Percentiles rank a stretch among this genome's conserved stretches.
Conservation (phyloP, 768 basidiomycete species). For the Chalciporus pseudorubinellus region DNA sequence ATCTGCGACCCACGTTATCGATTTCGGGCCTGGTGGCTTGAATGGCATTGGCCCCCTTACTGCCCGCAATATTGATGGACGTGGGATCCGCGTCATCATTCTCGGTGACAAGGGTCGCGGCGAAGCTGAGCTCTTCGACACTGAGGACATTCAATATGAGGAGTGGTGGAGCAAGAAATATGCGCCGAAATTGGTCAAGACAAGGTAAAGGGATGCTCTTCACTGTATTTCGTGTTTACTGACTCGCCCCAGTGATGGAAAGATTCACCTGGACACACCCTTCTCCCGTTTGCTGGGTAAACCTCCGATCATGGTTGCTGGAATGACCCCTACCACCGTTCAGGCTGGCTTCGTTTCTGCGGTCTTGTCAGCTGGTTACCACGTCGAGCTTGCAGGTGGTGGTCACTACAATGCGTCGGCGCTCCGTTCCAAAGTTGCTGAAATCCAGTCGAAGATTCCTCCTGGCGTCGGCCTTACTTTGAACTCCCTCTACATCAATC, state of each 20-base stretch:
- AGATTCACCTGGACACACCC: slow-evolving; percentile 89
- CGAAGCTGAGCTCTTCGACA: slow-evolving; percentile 80
- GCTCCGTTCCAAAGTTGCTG: slow-evolving; percentile 86
- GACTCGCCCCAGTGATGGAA: slow-evolving; percentile 66
- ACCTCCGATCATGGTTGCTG: slow-evolving; percentile 98
- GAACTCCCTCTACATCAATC: slow-evolving; percentile 97
- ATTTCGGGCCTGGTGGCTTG: slow-evolving; percentile 94
- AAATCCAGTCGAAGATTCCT: slow-evolving; percentile 83
- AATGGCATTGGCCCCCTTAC: slow-evolving; percentile 93
- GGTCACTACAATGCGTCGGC: slow-evolving; percentile 94
- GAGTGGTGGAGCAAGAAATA: slow-evolving; percentile 92
- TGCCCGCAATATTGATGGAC: slow-evolving; percentile 86
- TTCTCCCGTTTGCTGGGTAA: slow-evolving; percentile 96
- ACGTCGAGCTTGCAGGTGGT: slow-evolving; percentile 96
- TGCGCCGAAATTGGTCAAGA: slow-evolving; percentile 82
- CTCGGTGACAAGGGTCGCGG: slow-evolving; percentile 90
- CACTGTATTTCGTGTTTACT: not conserved
- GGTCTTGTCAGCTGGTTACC: slow-evolving; percentile 89
- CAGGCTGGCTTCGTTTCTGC: slow-evolving; percentile 94
- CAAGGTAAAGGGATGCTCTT: slow-evolving; percentile 51
- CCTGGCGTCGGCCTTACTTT: slow-evolving; percentile 90
- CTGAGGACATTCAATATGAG: slow-evolving; percentile 65
- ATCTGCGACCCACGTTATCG: slow-evolving; percentile 89
- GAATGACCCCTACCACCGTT: slow-evolving; percentile 98
- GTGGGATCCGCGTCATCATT: slow-evolving; percentile 87